Base-by-base conservation (phyloP, 352 stramenopile species). In the Phytophthora kernoviae region DNA sequence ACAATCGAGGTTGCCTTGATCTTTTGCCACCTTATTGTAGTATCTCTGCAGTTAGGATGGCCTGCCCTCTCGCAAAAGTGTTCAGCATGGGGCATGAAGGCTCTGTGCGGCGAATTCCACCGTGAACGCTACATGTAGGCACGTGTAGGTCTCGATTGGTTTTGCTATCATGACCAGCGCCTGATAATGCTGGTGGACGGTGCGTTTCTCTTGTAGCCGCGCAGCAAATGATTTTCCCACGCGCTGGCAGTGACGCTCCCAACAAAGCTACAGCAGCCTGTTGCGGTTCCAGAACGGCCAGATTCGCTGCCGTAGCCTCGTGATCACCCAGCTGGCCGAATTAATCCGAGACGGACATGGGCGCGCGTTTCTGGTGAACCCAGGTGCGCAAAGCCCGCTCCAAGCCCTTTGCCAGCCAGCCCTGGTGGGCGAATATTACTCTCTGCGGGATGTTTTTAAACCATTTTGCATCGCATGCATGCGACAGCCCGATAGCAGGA, bases 321-420 rank as follows among this genome's bases (percentile, higher is more conserved):
- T 39, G 21, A 64, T 64, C n/a, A n/a, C n/a, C 49, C 57, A 65
- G 39, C 40, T 65, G 49, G 44, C 12, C 37, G n/a, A 11, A 33
- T 62, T 63, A 63, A 54, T 62, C 39, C 47, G 27, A 21, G 26
- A 34, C 18, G 47, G 26, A 33, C 33, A 54, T 30, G 43, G 40
- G 33, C 18, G 39, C 47, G 47, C 57, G 47, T 65, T 65, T 59
- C 56, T 64, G 33, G 40, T 20, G 26, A 50, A 44, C 11, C 45
- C 46, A 15, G 37, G 12, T 17, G n/a, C 37, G 18, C n/a, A 43
- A 12, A 39, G 9, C 33, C 33, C 9, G 37, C 49, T 47, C 49
- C 37, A 47, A 57, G 39, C 49, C 44, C 18, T 54, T 30, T 26
- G 24, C 24, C 24, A 30, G 6, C 24, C 11, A 21, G 37, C 33